These are phyloP conservation scores for Xanthoparmelia taractica DNA, from an alignment of 495 filamentous ascomycete species.

Conservation along the genomic window DNA sequence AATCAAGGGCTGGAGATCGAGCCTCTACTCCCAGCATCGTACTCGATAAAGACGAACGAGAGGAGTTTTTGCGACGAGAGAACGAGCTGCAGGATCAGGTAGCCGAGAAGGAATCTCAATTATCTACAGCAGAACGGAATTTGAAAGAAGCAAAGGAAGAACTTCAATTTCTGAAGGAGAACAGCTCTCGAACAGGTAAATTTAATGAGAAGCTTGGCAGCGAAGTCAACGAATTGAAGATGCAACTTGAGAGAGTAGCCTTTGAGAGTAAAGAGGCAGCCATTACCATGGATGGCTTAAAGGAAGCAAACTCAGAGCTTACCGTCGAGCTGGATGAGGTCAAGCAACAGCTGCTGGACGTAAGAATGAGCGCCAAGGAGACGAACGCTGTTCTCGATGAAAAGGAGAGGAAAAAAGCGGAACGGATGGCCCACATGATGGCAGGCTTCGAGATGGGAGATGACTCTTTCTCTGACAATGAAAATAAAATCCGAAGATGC, in stretches of 20 bases:
- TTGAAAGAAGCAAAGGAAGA: slow-evolving; percentile 78
- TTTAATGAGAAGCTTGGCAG: slow-evolving; percentile 77
- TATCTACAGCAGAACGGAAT: slow-evolving; percentile 66
- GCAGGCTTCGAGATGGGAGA: slow-evolving; percentile 89
- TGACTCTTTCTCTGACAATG: slow-evolving; percentile 86
- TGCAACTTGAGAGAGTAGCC: slow-evolving; percentile 89
- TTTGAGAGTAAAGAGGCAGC: slow-evolving; percentile 95
- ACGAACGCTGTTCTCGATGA: slow-evolving; percentile 80
- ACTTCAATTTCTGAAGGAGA: slow-evolving; percentile 70
- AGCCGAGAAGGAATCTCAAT: slow-evolving; percentile 79
- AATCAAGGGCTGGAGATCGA: slow-evolving; percentile 81
- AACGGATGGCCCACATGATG: slow-evolving; percentile 99
- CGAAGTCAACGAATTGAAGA: slow-evolving; percentile 84
- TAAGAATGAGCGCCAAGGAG: slow-evolving; percentile 91
- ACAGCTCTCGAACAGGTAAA: slow-evolving; percentile 67
- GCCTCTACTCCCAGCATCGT: slow-evolving; percentile 77
- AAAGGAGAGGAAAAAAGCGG: slow-evolving; percentile 96
- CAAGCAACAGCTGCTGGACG: slow-evolving; percentile 92
- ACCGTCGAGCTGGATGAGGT: slow-evolving; percentile 87
- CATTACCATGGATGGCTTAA: slow-evolving; percentile 95
- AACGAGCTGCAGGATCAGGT: slow-evolving; percentile 96
- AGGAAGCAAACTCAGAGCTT: slow-evolving; percentile 89
- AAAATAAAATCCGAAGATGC: slow-evolving; percentile 69
- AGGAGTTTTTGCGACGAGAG: slow-evolving; percentile 90
- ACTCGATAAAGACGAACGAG: slow-evolving; percentile 91